Evolutionary conservation across 768 basidiomycete species (phyloP), one percentile per base, ranked within the genome.

Genomic region (Suillus bovinus): DNA sequence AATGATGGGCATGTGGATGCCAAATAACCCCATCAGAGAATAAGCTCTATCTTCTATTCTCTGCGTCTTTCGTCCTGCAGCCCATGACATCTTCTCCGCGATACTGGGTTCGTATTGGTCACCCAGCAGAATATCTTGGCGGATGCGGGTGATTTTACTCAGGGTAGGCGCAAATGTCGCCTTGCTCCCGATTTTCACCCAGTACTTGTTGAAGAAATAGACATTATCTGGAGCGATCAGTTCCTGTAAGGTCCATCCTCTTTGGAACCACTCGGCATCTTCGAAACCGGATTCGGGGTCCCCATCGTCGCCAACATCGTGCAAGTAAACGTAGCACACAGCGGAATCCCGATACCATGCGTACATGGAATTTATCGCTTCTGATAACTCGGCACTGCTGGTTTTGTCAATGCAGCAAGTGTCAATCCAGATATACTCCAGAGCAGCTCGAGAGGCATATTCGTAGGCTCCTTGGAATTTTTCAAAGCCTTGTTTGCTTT

Each of bases 31-130:
- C 65, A 74, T 68, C 49, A 74, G 64, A 29, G 61, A 67, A 42
- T 74, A 74, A 6, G 74, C 71, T 14, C 57, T 50, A 62, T 75
- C 73, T 53, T 76, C 73, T 42, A 66, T 20, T 60, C 69, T 64
- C 7, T 71, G 74, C 27, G 73, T 74, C 63, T 67, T 67, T 58
- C 73, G 72, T 42, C 38, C 62, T 0, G 72, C 65, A 11, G 74
- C 74, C 73, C 73, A 75, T 58, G 60, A 66, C 66, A 74, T 68
- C 31, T 64, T 68, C 47, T 72, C 63, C 3, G 62, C 58, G 59
- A 71, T 59, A 17, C 62, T 63, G 38, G 63, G 60, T 14, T 31
- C 24, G 44, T 34, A 20, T 47, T 24, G 36, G 47, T 38, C 39
- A 41, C 41, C 44, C 56, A 50, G 39, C n/a, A 64, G 60, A 29